These are phyloP conservation scores for Ganoderma sinense DNA, from an alignment of 1,284 basidiomycete species.

Conservation along the genomic window DNA sequence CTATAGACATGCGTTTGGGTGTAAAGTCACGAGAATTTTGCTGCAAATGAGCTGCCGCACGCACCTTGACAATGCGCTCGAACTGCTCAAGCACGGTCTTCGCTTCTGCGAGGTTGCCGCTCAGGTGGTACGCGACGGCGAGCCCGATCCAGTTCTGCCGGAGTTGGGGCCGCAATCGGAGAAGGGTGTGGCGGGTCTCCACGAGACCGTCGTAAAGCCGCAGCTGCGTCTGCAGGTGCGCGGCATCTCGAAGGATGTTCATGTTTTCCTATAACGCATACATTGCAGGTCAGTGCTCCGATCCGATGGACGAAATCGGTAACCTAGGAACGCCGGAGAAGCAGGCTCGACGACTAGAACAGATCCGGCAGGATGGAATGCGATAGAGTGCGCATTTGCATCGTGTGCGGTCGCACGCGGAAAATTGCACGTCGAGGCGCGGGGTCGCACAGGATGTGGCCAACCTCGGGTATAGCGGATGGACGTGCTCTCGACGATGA, in stretches of 20 bases:
- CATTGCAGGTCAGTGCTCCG: conserved; percentile 4
- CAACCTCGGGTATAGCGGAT: background rate
- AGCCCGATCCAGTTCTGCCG: conserved; percentile 93
- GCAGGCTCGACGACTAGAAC: background rate
- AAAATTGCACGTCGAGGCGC: background rate
- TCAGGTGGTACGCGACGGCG: conserved; percentile 90
- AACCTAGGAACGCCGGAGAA: conserved; percentile 1
- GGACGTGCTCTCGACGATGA: background rate
- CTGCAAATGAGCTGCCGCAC: conserved; percentile 19
- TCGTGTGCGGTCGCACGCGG: background rate
- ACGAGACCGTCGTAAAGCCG: conserved; percentile 84
- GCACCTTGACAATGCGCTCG: conserved; percentile 67
- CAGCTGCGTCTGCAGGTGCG: conserved; percentile 91
- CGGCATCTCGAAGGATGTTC: conserved; percentile 92
- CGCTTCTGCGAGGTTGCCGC: conserved; percentile 78
- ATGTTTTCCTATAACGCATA: conserved; percentile 86
- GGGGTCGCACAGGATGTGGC: background rate
- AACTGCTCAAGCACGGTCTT: conserved; percentile 79
- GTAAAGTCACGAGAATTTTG: background rate
- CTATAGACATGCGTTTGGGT: conserved; percentile 43
- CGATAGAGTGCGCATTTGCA: background rate
- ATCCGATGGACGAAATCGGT: conserved; percentile 2
- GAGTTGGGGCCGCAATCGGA: conserved; percentile 83
- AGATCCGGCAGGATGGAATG: background rate
- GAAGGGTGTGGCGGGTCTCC: conserved; percentile 84